These are phyloP conservation scores for Prunus padus DNA, from an alignment of 306 rosid genomes.

Conservation along the genomic window DNA sequence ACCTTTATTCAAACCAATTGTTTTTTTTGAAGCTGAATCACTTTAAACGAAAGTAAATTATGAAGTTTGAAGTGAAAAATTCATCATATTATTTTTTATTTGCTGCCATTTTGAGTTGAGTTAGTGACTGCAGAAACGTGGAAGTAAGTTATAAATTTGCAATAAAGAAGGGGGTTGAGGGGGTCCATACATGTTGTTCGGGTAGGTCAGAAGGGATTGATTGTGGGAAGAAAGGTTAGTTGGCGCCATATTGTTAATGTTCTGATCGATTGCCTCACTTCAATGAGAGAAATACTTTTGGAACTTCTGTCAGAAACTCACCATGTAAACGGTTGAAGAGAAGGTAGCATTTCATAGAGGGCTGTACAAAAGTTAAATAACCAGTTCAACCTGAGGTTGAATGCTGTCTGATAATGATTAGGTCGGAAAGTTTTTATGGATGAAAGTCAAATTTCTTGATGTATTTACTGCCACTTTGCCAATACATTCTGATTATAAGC, in stretches of 20 bases:
- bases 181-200: background rate
- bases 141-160: background rate
- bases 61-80: background rate
- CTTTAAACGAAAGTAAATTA: background rate
- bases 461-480: background rate
- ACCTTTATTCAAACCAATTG: background rate
- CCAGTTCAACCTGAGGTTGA: background rate
- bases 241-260: background rate
- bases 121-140: background rate
- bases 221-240: background rate
- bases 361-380: background rate
- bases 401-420: background rate
- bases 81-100: background rate
- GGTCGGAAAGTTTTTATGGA: background rate
- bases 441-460: background rate
- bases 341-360: background rate
- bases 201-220: background rate
- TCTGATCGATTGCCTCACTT: background rate
- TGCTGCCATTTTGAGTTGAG: background rate
- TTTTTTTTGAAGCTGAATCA: background rate
- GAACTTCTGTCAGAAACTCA: background rate
- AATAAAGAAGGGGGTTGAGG: background rate
- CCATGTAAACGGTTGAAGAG: background rate
- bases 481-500: background rate
- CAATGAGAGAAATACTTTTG: background rate